phyloP scores from a whole-genome alignment of 495 filamentous ascomycete genomes.

The Immersiella caudata region DNA sequence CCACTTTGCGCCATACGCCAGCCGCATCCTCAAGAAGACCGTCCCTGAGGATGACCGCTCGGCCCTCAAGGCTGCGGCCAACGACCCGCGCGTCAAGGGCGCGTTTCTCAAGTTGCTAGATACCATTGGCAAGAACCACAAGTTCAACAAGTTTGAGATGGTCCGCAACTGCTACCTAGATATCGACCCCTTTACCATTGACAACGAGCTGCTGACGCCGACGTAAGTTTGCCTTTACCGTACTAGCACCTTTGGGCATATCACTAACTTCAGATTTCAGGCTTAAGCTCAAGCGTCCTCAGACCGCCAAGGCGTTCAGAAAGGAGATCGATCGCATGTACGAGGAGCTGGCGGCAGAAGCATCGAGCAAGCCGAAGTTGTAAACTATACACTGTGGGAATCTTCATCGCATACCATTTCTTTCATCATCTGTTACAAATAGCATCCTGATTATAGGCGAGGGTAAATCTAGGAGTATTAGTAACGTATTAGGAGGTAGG shows the following conservation, averaged over 20 bases:
- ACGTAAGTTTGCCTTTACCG: constrained; percentile 68
- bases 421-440: neutral
- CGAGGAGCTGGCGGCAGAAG: constrained; percentile 57
- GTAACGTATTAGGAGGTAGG: neutral
- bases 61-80: constrained; percentile 65
- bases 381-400: constrained; percentile 27
- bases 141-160: constrained; percentile 87
- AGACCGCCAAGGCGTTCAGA: constrained; percentile 77
- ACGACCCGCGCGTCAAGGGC: constrained; percentile 68
- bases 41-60: constrained; percentile 64
- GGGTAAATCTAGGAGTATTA: neutral
- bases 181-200: constrained; percentile 89
- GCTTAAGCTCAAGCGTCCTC: constrained; percentile 92
- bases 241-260: neutral
- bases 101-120: constrained; percentile 81
- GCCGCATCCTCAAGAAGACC: constrained; percentile 68
- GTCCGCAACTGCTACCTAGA: constrained; percentile 74
- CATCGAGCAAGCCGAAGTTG: constrained; percentile 45
- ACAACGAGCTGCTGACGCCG: constrained; percentile 92
- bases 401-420: neutral
- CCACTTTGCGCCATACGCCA: constrained; percentile 75
- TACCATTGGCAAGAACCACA: constrained; percentile 76
- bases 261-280: constrained; percentile 47
- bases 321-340: constrained; percentile 79
- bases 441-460: neutral